These are phyloP conservation scores for Xylaria sp. DNA, from an alignment of 2,329 filamentous ascomycete genomes.

Conservation along the genomic window DNA sequence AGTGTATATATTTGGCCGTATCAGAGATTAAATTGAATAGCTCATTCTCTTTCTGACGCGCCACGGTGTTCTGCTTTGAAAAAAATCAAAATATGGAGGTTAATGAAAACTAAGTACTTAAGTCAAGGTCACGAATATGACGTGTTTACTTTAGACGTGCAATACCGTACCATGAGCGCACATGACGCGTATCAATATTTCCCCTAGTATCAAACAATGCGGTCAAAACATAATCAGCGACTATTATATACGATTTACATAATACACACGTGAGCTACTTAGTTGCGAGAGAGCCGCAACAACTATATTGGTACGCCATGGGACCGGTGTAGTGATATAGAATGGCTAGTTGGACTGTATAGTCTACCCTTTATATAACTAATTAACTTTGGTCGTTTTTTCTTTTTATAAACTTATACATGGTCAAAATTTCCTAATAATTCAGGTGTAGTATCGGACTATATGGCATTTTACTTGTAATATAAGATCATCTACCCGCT, in stretches of 20 bases:
- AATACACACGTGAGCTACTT: background rate
- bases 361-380: too few relatives aligned
- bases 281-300: background rate
- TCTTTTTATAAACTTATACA: too few relatives aligned
- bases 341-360: too few relatives aligned
- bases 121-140: background rate
- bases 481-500: too few relatives aligned
- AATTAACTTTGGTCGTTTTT: too few relatives aligned
- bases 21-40: background rate
- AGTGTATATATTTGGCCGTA: background rate
- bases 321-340: too few relatives aligned
- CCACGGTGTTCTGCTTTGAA: background rate
- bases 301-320: background rate
- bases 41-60: background rate
- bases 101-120: background rate
- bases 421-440: too few relatives aligned
- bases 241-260: too few relatives aligned
- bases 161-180: background rate
- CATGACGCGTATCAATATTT: background rate
- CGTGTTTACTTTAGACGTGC: background rate
- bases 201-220: background rate
- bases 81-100: background rate
- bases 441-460: too few relatives aligned
- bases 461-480: too few relatives aligned
- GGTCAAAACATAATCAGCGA: background rate